Conservation (phyloP, 2,329 filamentous ascomycete genomes). For the Clonostachys chloroleuca region DNA sequence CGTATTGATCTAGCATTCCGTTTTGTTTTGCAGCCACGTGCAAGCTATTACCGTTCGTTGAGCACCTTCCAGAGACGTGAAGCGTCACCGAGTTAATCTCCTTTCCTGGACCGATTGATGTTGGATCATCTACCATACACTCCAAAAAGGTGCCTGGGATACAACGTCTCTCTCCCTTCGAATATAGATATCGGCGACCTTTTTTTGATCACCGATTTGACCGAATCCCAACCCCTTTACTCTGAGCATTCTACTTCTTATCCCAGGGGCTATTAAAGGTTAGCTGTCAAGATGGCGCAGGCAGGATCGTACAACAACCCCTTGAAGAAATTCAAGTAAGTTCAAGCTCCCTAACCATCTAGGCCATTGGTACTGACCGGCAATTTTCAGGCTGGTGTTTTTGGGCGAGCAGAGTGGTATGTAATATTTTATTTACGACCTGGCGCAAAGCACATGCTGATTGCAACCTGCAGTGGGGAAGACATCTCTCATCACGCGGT, state of each 20-base stretch:
- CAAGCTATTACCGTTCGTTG: too few species aligned
- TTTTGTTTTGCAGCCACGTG: too few species aligned
- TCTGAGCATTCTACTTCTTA: neutral
- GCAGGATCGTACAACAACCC: conserved; percentile 92
- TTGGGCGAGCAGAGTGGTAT: conserved; percentile 97
- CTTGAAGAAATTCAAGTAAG: conserved; percentile 99
- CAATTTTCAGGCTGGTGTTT: conserved; percentile 74
- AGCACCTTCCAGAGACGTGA: too few species aligned
- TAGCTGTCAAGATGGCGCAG: conserved; percentile 68
- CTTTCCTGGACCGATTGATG: too few species aligned
- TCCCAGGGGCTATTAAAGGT: conserved; percentile 4
- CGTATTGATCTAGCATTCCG: too few species aligned
- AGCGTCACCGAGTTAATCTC: too few species aligned
- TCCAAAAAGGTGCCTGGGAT: too few species aligned
- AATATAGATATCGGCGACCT: too few species aligned
- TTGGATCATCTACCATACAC: too few species aligned
- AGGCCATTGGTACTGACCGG: conserved; percentile 1
- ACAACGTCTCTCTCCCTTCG: too few species aligned
- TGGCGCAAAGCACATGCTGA: neutral
- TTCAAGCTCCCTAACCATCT: conserved; percentile 2
- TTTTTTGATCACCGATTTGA: neutral
- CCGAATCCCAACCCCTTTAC: neutral
- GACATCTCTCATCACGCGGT: conserved; percentile 95
- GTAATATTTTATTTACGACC: conserved; percentile 13
- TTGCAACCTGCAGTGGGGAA: conserved; percentile 70